Evolutionary conservation across 73 alveolate genomes (phyloP), one percentile per base, ranked within the genome.

Genomic region (Durusdinium trenchii): DNA sequence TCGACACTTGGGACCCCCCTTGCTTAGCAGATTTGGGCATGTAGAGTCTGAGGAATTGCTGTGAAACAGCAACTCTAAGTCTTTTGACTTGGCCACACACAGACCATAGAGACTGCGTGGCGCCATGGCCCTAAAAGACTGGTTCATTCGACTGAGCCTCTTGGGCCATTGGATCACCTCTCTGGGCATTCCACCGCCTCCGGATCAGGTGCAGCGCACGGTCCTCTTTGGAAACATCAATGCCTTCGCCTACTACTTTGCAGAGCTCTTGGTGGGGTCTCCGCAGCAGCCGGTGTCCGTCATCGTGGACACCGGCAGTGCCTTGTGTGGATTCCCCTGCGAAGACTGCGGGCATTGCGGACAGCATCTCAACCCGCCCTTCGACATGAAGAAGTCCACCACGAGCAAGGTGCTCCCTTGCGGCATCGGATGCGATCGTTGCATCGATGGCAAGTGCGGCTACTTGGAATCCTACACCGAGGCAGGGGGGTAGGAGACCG

Each of bases 251-350:
- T 91, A 91, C 69, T 91, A 48, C 85, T 91, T 91, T 48, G 98
- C 98, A 36, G 98, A 91, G 61, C 47, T 91, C 73, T 60, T 91
- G 28, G 98, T 91, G 38, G 98, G 98, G 18, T 48, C 98, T 38
- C 98, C 98, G 14, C 98, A 87, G 12, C 98, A 91, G 57, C 48
- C 89, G 32, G 98, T 78, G 32, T 91, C 98, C 26, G 98, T 91
- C 45, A 91, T 91, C n/a, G 46, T 91, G 14, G 98, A 91, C 61
- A 91, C 98, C 1, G 98, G 98, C 35, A 91, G 98, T 57, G 98
- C 89, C 36, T 89, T 91, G 40, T 91, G 98, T 50, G 98, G 86
- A 35, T 91, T 91, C 89, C 98, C 98, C n/a, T 91, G 98, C 38
- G 98, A 48, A 9, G 98, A 78, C 30, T 91, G 98, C 45, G 30